Evolutionary conservation across 805 yeast genomes (phyloP).

Genomic region (Suhomyces sp.): DNA sequence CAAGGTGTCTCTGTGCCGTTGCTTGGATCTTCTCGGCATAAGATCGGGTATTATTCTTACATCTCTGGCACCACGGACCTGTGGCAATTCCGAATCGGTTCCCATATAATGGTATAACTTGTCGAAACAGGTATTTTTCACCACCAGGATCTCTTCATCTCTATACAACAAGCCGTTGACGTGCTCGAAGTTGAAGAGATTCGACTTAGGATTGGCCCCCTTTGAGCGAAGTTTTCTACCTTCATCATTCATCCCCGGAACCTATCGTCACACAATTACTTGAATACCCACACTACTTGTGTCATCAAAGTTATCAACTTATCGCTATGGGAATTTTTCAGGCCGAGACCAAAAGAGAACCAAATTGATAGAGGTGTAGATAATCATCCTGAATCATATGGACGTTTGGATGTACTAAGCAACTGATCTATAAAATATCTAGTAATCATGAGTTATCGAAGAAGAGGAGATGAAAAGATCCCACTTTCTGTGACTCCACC

Average conservation of each 20-base stretch:
- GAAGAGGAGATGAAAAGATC: conserved; percentile 13
- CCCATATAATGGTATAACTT: conserved; percentile 13
- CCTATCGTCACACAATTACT: no score
- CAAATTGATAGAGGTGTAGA: no score
- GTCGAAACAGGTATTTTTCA: conserved; percentile 4
- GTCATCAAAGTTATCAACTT: no score
- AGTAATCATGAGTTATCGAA: conserved; percentile 19
- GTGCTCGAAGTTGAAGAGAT: conserved; percentile 35
- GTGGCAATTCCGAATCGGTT: conserved; percentile 11
- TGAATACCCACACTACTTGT: no score
- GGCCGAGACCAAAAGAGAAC: no score
- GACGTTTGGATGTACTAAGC: no score
- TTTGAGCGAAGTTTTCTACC: conserved; percentile 30
- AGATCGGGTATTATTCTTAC: conserved; percentile 4
- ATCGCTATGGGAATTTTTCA: conserved; percentile 3
- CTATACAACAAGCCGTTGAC: conserved; percentile 24
- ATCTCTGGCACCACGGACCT: background rate
- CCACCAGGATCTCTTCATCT: conserved; percentile 18
- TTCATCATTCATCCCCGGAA: background rate
- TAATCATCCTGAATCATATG: no score
- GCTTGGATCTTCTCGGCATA: conserved; percentile 21
- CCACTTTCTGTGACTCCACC: background rate
- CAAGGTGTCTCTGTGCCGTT: conserved; percentile 37
- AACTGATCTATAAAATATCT: no score
- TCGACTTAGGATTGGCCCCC: conserved; percentile 13